Percentiles rank a stretch among this genome's conserved stretches.
These are phyloP conservation scores for Botrytis paeoniae DNA, from an alignment of 2,329 filamentous ascomycete genomes.

Conservation along the genomic window DNA sequence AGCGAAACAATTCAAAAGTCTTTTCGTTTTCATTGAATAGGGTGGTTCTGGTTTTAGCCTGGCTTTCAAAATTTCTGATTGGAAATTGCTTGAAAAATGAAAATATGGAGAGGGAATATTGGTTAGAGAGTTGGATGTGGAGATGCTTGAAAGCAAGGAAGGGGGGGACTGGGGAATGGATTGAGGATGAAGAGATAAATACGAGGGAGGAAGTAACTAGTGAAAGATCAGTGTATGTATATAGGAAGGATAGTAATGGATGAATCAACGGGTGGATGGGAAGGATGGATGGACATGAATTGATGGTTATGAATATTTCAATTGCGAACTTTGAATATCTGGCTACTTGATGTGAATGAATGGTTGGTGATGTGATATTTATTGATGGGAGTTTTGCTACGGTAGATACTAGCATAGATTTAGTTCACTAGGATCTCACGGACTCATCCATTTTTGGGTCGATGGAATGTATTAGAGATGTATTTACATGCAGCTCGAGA, in stretches of 20 bases:
- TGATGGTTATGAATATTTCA: constrained; percentile 10
- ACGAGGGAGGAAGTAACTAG: neutral
- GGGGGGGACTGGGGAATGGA: neutral
- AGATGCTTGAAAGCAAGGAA: neutral
- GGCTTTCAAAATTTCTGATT: constrained; percentile 5
- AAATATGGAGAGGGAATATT: neutral
- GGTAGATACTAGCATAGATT: neutral
- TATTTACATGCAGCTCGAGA: neutral
- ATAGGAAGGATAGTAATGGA: constrained; percentile 14
- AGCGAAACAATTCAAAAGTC: neutral
- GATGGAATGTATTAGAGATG: neutral
- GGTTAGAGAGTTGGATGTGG: neutral
- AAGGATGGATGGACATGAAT: neutral
- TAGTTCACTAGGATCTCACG: neutral
- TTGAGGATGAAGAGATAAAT: neutral
- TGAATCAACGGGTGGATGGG: neutral
- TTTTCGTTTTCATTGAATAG: neutral
- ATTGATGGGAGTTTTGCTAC: neutral
- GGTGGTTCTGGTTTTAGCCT: constrained; percentile 9
- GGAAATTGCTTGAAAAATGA: constrained; percentile 1
- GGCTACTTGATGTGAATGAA: neutral
- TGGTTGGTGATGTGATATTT: neutral
- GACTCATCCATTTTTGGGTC: neutral
- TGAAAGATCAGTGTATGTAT: neutral
- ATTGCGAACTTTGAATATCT: neutral